A percentile compares a stretch with the other conserved stretches of the same genome.
These are phyloP conservation scores for Podaxis carcinomalis DNA, from an alignment of 768 basidiomycete genomes.

Conservation along the genomic window DNA sequence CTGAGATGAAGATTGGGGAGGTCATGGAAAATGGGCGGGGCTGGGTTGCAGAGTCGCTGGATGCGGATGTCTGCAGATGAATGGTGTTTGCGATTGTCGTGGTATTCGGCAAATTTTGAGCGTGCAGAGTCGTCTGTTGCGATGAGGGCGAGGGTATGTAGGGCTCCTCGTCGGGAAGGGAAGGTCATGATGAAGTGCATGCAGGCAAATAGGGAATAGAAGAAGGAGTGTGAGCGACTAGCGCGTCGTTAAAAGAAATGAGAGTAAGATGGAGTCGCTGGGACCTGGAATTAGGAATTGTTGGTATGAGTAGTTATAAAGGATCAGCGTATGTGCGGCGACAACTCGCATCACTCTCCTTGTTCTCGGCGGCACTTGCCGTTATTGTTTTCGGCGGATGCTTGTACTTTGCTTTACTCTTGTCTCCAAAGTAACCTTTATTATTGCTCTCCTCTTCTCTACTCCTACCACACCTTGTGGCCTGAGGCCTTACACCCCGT, in stretches of 20 bases:
- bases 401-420: conserved; percentile 10
- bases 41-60: conserved; percentile 15
- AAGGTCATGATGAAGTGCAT: conserved; percentile 28
- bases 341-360: background rate
- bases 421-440: conserved; percentile 6
- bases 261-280: conserved; percentile 15
- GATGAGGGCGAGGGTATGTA: conserved; percentile 34
- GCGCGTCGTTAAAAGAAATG: conserved; percentile 17
- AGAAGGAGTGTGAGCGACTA: conserved; percentile 20
- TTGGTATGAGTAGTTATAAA: conserved; percentile 10
- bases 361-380: conserved; percentile 25
- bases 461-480: background rate
- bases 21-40: conserved; percentile 16
- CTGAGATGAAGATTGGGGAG: conserved; percentile 24
- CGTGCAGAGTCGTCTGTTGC: conserved; percentile 22
- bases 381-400: conserved; percentile 31
- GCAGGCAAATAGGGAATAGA: conserved; percentile 19
- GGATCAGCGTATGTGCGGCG: conserved; percentile 27
- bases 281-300: conserved; percentile 10
- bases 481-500: background rate
- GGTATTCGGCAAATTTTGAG: conserved; percentile 14
- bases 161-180: conserved; percentile 23
- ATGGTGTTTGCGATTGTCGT: conserved; percentile 11
- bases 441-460: background rate
- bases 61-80: conserved; percentile 17